Percentiles rank a stretch among this genome's conserved stretches.
phyloP scores from a whole-genome alignment of 2,329 filamentous ascomycete genomes.

The Akanthomyces uredinophilus region DNA sequence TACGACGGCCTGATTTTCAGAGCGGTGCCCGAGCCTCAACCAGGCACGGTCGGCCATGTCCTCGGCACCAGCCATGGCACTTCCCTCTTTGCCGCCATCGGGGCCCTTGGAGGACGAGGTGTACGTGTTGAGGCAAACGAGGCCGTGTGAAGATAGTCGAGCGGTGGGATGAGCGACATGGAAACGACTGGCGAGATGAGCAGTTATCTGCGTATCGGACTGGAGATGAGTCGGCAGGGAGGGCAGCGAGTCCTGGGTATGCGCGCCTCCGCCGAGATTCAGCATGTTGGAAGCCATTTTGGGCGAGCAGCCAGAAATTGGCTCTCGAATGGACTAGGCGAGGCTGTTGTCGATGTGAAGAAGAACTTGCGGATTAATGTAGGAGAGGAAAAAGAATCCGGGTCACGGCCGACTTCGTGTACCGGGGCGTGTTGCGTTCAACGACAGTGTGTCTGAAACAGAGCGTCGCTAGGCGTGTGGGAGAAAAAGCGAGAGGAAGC shows the following conservation, averaged over 20 bases:
- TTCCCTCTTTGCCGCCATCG: constrained; percentile 87
- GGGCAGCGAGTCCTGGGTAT: constrained; percentile 80
- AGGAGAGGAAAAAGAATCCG: not conserved
- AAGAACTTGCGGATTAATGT: not conserved
- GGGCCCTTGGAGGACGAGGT: constrained; percentile 81
- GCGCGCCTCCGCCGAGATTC: constrained; percentile 53
- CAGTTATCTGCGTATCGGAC: constrained; percentile 72
- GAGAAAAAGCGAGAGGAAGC: constrained; percentile 5
- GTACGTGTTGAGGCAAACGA: constrained; percentile 93
- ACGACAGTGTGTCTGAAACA: constrained; percentile 11
- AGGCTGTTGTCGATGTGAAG: constrained; percentile 1
- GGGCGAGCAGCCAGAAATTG: constrained; percentile 30
- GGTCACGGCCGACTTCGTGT: not conserved
- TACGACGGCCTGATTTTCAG: constrained; percentile 87
- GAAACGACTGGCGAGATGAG: constrained; percentile 81
- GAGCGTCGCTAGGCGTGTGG: not conserved
- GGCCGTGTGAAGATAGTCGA: constrained; percentile 80
- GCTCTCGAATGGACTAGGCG: constrained; percentile 18
- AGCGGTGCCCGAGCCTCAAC: constrained; percentile 76
- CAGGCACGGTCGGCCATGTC: constrained; percentile 85
- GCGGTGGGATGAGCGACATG: constrained; percentile 88
- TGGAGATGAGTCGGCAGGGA: constrained; percentile 79
- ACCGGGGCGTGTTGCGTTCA: constrained; percentile 6
- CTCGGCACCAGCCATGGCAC: constrained; percentile 86
- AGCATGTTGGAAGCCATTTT: constrained; percentile 59